Percentiles rank a stretch among this genome's conserved stretches.
phyloP scores from a whole-genome alignment of 495 filamentous ascomycete species.

The Durotheca rogersii region DNA sequence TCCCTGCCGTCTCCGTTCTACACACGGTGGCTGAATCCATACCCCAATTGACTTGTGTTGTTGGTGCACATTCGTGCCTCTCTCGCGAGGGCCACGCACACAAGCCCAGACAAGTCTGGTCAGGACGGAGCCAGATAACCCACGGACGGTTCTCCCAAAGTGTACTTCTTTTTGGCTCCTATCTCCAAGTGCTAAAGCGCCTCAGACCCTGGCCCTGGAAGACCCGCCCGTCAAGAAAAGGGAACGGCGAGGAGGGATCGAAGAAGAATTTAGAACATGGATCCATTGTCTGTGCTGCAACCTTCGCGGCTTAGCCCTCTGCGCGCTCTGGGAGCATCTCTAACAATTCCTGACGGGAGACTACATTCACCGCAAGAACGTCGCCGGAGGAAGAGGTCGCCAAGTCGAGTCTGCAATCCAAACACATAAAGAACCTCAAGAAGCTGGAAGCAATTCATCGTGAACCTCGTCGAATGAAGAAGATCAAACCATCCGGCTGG shows the following conservation, averaged over 20 bases:
- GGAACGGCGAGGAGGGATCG: slow-evolving; percentile 20
- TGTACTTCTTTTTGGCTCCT: slow-evolving; percentile 15
- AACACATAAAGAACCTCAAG: slow-evolving; percentile 2
- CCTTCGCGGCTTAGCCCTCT: slow-evolving; percentile 19
- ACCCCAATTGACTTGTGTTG: slow-evolving; percentile 10
- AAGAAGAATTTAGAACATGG: slow-evolving; percentile 18
- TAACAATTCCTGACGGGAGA: slow-evolving; percentile 32
- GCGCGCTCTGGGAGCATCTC: slow-evolving; percentile 6
- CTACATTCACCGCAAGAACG: slow-evolving; percentile 37
- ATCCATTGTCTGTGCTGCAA: slow-evolving; percentile 32
- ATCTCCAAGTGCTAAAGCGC: slow-evolving; percentile 13
- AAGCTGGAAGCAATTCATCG: slow-evolving; percentile 8
- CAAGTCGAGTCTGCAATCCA: slow-evolving; percentile 16
- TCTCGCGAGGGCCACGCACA: slow-evolving; percentile 8
- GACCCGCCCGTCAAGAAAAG: slow-evolving; percentile 30
- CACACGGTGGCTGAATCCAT: slow-evolving; percentile 26
- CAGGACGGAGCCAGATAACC: slow-evolving; percentile 12
- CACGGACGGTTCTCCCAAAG: slow-evolving; percentile 18
- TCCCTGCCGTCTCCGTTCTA: slow-evolving; percentile 17
- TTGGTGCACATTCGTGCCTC: slow-evolving; percentile 22
- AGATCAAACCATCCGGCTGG: slow-evolving; percentile 4
- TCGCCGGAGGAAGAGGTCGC: slow-evolving; percentile 23
- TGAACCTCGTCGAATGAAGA: slow-evolving; percentile 18
- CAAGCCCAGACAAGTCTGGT: slow-evolving; percentile 15
- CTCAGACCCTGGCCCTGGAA: slow-evolving; percentile 27